phyloP scores from a whole-genome alignment of 1,139 yeast species.

The Hanseniaspora uvarum region DNA sequence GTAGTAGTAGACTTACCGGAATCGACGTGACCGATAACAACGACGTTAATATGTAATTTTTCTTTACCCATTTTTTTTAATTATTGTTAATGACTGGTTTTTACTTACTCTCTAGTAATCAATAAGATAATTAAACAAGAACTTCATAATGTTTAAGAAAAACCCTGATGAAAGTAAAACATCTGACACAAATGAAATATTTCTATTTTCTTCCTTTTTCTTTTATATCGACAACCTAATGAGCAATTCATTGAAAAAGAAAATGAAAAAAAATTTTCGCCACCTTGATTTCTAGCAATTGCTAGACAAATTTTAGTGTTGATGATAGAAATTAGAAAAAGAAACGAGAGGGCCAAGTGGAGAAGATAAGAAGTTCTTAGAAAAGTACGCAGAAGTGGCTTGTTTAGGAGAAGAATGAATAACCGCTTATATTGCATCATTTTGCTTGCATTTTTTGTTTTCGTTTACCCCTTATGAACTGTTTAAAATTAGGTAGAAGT shows the following conservation, averaged over 20 bases:
- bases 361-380: background rate
- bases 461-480: background rate
- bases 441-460: background rate
- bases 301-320: background rate
- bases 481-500: background rate
- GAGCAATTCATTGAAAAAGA: background rate
- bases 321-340: too few species aligned
- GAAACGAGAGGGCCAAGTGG: background rate
- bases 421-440: background rate
- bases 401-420: background rate
- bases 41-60: conserved; percentile 97
- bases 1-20: conserved; percentile 97
- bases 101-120: conserved; percentile 27
- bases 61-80: conserved; percentile 59
- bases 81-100: conserved; percentile 29
- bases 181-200: background rate
- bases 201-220: background rate
- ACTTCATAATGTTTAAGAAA: background rate
- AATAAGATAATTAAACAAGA: background rate
- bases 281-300: background rate
- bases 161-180: background rate
- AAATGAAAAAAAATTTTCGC: background rate
- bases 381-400: background rate
- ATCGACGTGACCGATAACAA: conserved; percentile 99
- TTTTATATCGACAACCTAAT: background rate